A percentile compares a stretch with the other conserved stretches of the same genome.
Conservation (phyloP, 306 rosid species). For the Dalbergia oliveri region DNA sequence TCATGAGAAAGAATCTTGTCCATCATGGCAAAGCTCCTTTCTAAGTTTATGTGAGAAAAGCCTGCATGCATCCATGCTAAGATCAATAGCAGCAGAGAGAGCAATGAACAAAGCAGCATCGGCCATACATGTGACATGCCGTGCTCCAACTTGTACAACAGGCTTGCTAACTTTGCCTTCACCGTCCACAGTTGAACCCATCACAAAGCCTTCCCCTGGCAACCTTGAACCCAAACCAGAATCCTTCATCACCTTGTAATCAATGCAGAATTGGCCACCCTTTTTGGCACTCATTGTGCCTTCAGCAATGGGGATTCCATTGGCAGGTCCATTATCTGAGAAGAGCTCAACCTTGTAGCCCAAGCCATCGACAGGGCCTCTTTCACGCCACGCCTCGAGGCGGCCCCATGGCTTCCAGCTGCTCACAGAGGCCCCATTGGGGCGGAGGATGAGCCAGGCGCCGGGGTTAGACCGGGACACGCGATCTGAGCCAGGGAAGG, state of each 20-base stretch:
- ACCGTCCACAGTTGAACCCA: constrained; percentile 82
- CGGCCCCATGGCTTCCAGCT: constrained; percentile 98
- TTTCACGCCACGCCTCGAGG: constrained; percentile 89
- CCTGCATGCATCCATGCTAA: constrained; percentile 89
- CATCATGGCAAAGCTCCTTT: constrained; percentile 71
- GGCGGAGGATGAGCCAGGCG: constrained; percentile 90
- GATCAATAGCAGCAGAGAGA: constrained; percentile 83
- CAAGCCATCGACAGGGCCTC: constrained; percentile 80
- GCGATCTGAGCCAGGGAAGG: constrained; percentile 82
- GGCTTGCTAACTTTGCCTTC: constrained; percentile 89
- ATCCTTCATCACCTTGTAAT: constrained; percentile 56
- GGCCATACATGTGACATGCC: constrained; percentile 84
- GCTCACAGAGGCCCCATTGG: constrained; percentile 68
- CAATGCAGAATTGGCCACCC: constrained; percentile 85
- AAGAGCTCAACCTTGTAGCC: constrained; percentile 91
- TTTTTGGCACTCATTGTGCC: constrained; percentile 68
- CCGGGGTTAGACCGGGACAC: constrained; percentile 87
- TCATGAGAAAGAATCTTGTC: constrained; percentile 56
- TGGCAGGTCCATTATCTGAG: constrained; percentile 61
- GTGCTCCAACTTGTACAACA: constrained; percentile 72
- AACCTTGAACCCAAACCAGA: constrained; percentile 57
- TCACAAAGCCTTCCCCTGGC: constrained; percentile 74
- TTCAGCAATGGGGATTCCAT: constrained; percentile 72
- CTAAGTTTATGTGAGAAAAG: constrained; percentile 82
- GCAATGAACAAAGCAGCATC: constrained; percentile 84